A percentile compares a stretch with the other conserved stretches of the same genome.
Evolutionary conservation across 1,284 basidiomycete species (phyloP).

Genomic region (Boletus smithii): DNA sequence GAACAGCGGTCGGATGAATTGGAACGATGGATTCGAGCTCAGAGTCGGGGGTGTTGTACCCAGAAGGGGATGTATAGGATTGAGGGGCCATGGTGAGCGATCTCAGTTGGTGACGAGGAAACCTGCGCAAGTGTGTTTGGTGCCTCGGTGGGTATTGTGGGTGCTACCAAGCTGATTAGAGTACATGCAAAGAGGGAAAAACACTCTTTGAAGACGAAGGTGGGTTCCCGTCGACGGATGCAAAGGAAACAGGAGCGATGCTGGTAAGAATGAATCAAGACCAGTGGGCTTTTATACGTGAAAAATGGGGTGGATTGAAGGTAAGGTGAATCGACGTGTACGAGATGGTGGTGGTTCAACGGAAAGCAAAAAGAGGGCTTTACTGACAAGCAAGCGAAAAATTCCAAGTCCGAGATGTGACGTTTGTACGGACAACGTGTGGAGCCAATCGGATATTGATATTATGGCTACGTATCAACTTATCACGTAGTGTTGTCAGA

Average conservation of each 20-base stretch:
- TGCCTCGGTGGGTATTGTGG: slow-evolving; percentile 76
- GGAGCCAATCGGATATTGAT: slow-evolving; percentile 16
- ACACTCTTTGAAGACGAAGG: slow-evolving; percentile 20
- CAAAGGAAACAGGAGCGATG: background rate
- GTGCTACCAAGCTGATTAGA: slow-evolving; percentile 79
- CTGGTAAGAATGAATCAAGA: background rate
- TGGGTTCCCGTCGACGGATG: background rate
- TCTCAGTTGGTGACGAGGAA: slow-evolving; percentile 54
- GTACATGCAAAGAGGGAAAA: slow-evolving; percentile 69
- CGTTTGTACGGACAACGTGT: slow-evolving; percentile 9
- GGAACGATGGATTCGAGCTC: slow-evolving; percentile 62
- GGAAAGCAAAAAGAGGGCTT: slow-evolving; percentile 10
- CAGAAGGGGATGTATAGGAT: slow-evolving; percentile 49
- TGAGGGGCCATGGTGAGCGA: slow-evolving; percentile 49
- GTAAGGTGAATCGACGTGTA: slow-evolving; percentile 2
- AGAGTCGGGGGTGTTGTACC: slow-evolving; percentile 63
- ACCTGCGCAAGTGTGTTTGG: slow-evolving; percentile 66
- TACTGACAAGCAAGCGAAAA: background rate
- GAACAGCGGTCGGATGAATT: slow-evolving; percentile 83
- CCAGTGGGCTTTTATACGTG: slow-evolving; percentile 25
- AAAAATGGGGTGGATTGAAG: slow-evolving; percentile 22
- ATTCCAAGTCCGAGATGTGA: slow-evolving; percentile 25
- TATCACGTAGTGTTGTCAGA: background rate
- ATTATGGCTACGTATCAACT: background rate
- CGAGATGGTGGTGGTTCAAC: slow-evolving; percentile 7